These are phyloP conservation scores for Boletus vinaceobasis DNA, from an alignment of 768 basidiomycete genomes.

Conservation along the genomic window DNA sequence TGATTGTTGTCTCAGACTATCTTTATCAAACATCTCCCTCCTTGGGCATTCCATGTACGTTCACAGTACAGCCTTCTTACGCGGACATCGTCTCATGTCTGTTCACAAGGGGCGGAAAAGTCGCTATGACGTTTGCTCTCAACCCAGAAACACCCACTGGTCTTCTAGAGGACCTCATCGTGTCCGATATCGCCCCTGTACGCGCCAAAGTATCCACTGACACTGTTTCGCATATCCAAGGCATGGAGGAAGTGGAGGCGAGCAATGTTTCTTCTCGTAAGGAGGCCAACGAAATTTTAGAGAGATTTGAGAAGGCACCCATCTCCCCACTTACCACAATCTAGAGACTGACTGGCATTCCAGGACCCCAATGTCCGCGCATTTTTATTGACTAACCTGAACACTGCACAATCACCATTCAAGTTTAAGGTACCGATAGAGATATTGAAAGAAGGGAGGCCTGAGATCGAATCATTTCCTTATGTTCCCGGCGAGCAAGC, in stretches of 20 bases:
- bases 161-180: slow-evolving; percentile 55
- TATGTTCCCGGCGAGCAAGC: slow-evolving; percentile 52
- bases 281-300: slow-evolving; percentile 66
- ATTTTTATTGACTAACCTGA: slow-evolving; percentile 84
- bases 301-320: slow-evolving; percentile 59
- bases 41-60: slow-evolving; percentile 90
- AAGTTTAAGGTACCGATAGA: slow-evolving; percentile 74
- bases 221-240: slow-evolving; percentile 62
- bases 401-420: slow-evolving; percentile 36
- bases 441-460: slow-evolving; percentile 58
- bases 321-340: background rate
- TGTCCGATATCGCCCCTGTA: slow-evolving; percentile 81
- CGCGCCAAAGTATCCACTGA: slow-evolving; percentile 55
- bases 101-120: slow-evolving; percentile 75
- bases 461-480: slow-evolving; percentile 76
- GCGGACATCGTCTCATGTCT: background rate
- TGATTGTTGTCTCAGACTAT: slow-evolving; percentile 55
- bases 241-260: slow-evolving; percentile 71
- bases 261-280: slow-evolving; percentile 56
- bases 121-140: slow-evolving; percentile 68
- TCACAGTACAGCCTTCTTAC: background rate
- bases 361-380: slow-evolving; percentile 74
- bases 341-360: slow-evolving; percentile 4
- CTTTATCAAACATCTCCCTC: slow-evolving; percentile 61
- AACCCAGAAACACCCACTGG: slow-evolving; percentile 38